Conservation (phyloP, 176 grass and related monocot genomes). For the Paspalum vaginatum region DNA sequence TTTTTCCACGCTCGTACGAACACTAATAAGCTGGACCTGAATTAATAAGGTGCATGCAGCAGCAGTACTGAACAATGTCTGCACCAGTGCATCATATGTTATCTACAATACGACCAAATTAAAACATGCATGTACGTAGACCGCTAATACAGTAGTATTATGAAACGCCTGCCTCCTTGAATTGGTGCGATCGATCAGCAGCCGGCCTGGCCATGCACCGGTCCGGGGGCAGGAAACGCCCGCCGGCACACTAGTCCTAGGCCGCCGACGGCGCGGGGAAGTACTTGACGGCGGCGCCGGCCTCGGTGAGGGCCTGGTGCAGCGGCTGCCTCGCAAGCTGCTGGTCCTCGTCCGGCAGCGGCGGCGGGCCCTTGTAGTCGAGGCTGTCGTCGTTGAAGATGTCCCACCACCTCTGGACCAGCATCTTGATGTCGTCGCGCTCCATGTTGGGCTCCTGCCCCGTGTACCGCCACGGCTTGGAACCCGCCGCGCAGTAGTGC, state of each 20-base stretch:
- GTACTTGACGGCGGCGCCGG: slow-evolving; percentile 29
- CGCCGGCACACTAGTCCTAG: too few species aligned
- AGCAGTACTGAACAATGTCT: too few species aligned
- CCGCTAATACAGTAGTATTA: too few species aligned
- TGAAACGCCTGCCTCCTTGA: too few species aligned
- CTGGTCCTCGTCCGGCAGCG: not conserved
- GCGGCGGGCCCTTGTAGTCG: slow-evolving; percentile 47
- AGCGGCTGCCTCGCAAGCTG: slow-evolving; percentile 20
- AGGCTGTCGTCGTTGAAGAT: slow-evolving; percentile 65
- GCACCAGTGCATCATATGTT: too few species aligned
- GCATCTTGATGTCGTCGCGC: slow-evolving; percentile 61
- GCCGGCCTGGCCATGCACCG: too few species aligned
- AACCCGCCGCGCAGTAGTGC: slow-evolving; percentile 87
- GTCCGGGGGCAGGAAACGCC: too few species aligned
- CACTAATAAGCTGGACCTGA: too few species aligned
- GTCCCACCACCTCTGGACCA: slow-evolving; percentile 68
- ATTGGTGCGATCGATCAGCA: too few species aligned
- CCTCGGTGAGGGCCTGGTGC: slow-evolving; percentile 34
- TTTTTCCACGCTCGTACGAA: not conserved
- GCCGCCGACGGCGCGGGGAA: slow-evolving; percentile 62
- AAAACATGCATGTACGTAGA: too few species aligned
- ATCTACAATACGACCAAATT: too few species aligned
- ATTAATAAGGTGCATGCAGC: too few species aligned
- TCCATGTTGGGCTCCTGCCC: slow-evolving; percentile 86
- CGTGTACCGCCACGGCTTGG: slow-evolving; percentile 83